Conservation (phyloP, 495 filamentous ascomycete species). For the Schizothecium vesticola region DNA sequence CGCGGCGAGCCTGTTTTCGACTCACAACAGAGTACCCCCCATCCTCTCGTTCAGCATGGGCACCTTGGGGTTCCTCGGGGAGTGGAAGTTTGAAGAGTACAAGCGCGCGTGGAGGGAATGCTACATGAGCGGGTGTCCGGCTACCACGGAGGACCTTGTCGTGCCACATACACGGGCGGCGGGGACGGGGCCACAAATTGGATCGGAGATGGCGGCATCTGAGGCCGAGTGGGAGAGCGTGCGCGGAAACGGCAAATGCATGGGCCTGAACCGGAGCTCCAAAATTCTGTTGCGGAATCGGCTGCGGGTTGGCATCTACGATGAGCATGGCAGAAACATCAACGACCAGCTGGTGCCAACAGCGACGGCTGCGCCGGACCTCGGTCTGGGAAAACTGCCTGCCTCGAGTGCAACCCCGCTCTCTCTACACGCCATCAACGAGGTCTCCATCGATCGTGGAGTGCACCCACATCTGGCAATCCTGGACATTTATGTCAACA, state of each 20-base stretch:
- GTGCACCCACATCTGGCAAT: constrained; percentile 83
- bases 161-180: constrained; percentile 42
- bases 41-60: constrained; percentile 97
- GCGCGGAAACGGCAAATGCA: constrained; percentile 75
- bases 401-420: constrained; percentile 17
- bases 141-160: constrained; percentile 39
- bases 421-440: constrained; percentile 84
- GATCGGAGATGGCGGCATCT: constrained; percentile 8
- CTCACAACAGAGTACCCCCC: constrained; percentile 74
- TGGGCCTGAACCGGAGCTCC: constrained; percentile 67
- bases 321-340: constrained; percentile 52
- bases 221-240: constrained; percentile 58
- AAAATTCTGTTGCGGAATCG: constrained; percentile 82
- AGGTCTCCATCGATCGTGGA: constrained; percentile 88
- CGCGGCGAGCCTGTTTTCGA: constrained; percentile 84
- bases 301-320: constrained; percentile 74
- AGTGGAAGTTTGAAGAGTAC: constrained; percentile 91
- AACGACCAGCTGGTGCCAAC: constrained; percentile 43
- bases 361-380: constrained; percentile 38
- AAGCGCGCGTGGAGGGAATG: constrained; percentile 87
- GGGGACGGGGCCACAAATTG: constrained; percentile 16
- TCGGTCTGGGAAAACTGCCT: constrained; percentile 11
- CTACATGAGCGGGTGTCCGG: constrained; percentile 80
- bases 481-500: constrained; percentile 79
- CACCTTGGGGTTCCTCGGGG: constrained; percentile 87